These are phyloP conservation scores for Plectosphaerella cucumerina DNA, from an alignment of 2,329 filamentous ascomycete species.

Conservation along the genomic window DNA sequence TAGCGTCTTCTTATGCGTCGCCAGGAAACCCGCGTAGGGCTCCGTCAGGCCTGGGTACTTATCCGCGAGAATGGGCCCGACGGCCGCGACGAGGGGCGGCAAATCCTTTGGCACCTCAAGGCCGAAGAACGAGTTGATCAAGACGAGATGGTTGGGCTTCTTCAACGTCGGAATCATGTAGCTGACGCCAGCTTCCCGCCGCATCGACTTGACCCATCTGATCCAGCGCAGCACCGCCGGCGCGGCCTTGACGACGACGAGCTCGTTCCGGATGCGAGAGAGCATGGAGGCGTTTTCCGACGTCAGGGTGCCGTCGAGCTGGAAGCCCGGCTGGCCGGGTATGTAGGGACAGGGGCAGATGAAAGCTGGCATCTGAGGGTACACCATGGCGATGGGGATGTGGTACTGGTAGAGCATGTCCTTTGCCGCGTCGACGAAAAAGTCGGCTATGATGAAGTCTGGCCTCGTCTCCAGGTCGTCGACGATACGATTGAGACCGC, in stretches of 20 bases:
- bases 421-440: conserved; percentile 33
- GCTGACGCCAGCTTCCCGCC: conserved; percentile 25
- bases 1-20: conserved; percentile 22
- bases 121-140: conserved; percentile 40
- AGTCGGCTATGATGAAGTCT: conserved; percentile 37
- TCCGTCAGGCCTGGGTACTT: conserved; percentile 24
- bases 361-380: conserved; percentile 35
- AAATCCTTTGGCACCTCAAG: conserved; percentile 36
- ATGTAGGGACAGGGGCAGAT: conserved; percentile 33
- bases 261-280: conserved; percentile 30
- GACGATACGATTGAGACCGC: conserved; percentile 16
- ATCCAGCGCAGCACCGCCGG: background rate
- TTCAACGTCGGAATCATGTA: conserved; percentile 19
- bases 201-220: conserved; percentile 26
- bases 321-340: conserved; percentile 35
- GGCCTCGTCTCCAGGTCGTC: conserved; percentile 20
- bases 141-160: conserved; percentile 35
- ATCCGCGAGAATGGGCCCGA: conserved; percentile 35
- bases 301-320: conserved; percentile 28
- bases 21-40: conserved; percentile 22
- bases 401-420: conserved; percentile 32
- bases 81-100: conserved; percentile 30
- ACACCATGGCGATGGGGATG: conserved; percentile 32
- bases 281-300: conserved; percentile 32
- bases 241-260: conserved; percentile 23